phyloP scores from a whole-genome alignment of 352 stramenopile species.

The Pythium guiyangense region DNA sequence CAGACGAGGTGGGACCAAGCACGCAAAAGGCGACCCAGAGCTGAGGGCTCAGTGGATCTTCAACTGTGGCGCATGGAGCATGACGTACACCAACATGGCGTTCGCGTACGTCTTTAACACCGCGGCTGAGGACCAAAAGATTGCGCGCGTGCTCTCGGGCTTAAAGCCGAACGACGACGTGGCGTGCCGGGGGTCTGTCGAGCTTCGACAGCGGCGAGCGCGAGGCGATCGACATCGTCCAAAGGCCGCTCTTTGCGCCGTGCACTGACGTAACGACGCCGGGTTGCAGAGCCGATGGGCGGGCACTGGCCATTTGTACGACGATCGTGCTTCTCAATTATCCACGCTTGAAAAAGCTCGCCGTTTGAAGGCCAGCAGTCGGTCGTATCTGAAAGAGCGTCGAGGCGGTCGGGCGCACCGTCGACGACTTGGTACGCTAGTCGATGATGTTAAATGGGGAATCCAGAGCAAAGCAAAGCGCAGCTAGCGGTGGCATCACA shows the following conservation, averaged over 20 bases:
- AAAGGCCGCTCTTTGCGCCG: no score
- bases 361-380: neutral
- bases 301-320: neutral
- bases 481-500: no score
- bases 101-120: no score
- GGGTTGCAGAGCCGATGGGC: neutral
- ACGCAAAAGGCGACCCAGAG: no score
- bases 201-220: neutral
- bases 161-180: constrained; percentile 1
- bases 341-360: neutral
- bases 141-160: no score
- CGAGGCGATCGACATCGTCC: neutral
- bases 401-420: neutral
- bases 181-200: neutral
- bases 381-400: neutral
- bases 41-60: no score
- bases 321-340: neutral
- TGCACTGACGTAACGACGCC: no score
- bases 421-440: neutral
- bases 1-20: constrained; percentile 14
- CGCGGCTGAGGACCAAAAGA: no score
- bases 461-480: neutral
- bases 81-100: no score
- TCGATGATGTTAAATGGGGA: constrained; percentile 7
- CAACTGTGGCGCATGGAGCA: no score